Base-by-base conservation (phyloP, 768 basidiomycete genomes). In the Mycena amicta region DNA sequence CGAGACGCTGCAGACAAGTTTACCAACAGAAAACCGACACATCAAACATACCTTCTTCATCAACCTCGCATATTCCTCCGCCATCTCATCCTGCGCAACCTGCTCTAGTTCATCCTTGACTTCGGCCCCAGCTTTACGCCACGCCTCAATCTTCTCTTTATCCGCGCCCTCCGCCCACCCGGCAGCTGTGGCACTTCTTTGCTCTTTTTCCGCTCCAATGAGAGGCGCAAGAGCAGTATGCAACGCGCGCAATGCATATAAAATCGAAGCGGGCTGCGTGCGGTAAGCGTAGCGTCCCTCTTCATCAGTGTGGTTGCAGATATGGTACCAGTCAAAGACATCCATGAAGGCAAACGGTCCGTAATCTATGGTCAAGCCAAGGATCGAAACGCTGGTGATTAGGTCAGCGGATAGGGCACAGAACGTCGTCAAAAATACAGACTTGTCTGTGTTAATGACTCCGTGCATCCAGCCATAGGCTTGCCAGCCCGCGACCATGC, bases 391-490 rank as follows among this genome's bases (percentile, higher is more conserved):
- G 54, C 89, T 91, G 25, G 37, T 37, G 31, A 12, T 43, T 31
- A 41, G 13, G 55, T 70, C 29, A 45, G 12, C 11, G 11, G 26
- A 47, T 15, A 23, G 18, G 52, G 5, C 15, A 26, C 15, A 28
- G 39, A 28, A 55, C 26, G 25, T 2, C n/a, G 3, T 15, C 23
- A 28, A 29, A 8, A 49, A 28, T 8, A 68, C 82, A 57, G 63
- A 90, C 90, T 96, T 97, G 76, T 98, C 96, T 2, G 95, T 96
- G 68, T 98, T 98, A 66, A 99, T 93, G 33, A 99, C 96, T 0
- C 93, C 94, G 68, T 95, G 92, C 93, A 94, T 93, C 70, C 92
- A 95, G 1, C 93, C 93, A 71, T 90, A 91, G 5, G 85, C 93
- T 73, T 98, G 96, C 97, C 97, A 98, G 3, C 82, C 89, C 11